Base-by-base conservation (phyloP, 2,329 filamentous ascomycete genomes). In the Trichothecium sympodiale region DNA sequence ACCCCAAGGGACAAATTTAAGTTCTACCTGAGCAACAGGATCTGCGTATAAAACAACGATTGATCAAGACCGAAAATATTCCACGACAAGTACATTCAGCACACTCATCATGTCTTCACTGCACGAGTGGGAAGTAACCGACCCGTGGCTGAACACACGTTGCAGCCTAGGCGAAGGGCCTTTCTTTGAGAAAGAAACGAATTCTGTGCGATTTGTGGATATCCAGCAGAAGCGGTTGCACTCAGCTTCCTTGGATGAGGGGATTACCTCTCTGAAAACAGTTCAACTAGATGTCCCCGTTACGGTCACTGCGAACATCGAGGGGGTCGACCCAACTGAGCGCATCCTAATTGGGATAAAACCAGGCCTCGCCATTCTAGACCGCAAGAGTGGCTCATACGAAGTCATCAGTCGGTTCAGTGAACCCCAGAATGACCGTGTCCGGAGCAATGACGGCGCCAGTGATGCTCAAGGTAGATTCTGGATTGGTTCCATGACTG, bases 401-500 rank as follows among this genome's bases (percentile, higher is more conserved):
- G 64, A 74, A 46, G 67, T 78, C 42, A 44, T 78, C 38, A 55
- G 60, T 41, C 62, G 56, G 40, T 75, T 74, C 48, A 48, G 54
- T 42, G 56, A 62, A 29, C 45, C 16, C 4, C 43, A 48, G 25
- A 71, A 65, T 43, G 61, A 70, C 53, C 60, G 77, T 16, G 65
- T 83, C 54, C 63, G 76, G 38, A 70, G 81, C 56, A 94, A 94
- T 52, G 88, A 94, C 52, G 87, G 87, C 32, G 81, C 77, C 5
- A 77, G 84, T 35, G 87, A 94, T 52, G 78, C 77, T 17, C 70
- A 78, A 42, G 87, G 88, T 23, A 68, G 85, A 25, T 91, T 89
- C 60, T 94, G 85, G 82, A 67, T 87, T 5, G 85, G 86, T 7
- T 74, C 74, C 42, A 94, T 94, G 83, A 91, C 85, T 43, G 85